Conservation (phyloP, 306 rosid species). For the Fragaria ananassa region DNA sequence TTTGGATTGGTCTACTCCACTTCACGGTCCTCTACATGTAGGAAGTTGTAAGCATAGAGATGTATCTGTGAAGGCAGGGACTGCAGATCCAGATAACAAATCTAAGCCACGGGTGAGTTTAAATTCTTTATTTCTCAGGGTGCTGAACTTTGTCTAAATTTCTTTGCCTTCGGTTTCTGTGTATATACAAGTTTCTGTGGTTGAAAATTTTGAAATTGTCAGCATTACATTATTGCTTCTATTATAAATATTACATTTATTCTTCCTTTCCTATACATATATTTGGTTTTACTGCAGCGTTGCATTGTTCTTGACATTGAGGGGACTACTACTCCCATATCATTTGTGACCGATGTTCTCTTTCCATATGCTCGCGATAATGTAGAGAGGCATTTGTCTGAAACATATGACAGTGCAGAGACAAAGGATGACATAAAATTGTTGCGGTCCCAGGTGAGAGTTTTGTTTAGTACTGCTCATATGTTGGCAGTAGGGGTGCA, state of each 20-base stretch:
- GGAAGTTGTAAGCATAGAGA: constrained; percentile 40
- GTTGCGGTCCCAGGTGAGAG: constrained; percentile 69
- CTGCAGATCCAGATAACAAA: constrained; percentile 38
- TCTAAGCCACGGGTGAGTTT: constrained; percentile 51
- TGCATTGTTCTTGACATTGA: constrained; percentile 96
- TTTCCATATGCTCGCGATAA: constrained; percentile 89
- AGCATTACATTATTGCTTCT: not conserved
- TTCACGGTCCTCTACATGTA: constrained; percentile 57
- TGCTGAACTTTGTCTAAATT: not conserved
- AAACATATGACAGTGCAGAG: constrained; percentile 64
- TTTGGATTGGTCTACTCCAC: constrained; percentile 74
- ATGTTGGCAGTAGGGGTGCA: constrained; percentile 24
- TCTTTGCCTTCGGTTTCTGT: constrained; percentile 13
- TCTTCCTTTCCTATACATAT: constrained; percentile 21
- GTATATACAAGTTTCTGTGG: not conserved
- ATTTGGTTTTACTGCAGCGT: constrained; percentile 37
- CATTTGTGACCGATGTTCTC: constrained; percentile 89
- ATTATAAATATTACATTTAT: constrained; percentile 2
- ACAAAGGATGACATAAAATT: constrained; percentile 75
- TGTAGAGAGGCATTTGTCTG: constrained; percentile 79
- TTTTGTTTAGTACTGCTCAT: constrained; percentile 18
- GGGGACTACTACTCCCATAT: constrained; percentile 96
- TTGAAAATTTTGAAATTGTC: not conserved
- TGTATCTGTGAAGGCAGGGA: constrained; percentile 56
- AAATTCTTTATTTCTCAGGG: not conserved